A percentile compares a stretch with the other conserved stretches of the same genome.
phyloP scores from a whole-genome alignment of 2,329 filamentous ascomycete species.

The Trichoderma lentiforme region DNA sequence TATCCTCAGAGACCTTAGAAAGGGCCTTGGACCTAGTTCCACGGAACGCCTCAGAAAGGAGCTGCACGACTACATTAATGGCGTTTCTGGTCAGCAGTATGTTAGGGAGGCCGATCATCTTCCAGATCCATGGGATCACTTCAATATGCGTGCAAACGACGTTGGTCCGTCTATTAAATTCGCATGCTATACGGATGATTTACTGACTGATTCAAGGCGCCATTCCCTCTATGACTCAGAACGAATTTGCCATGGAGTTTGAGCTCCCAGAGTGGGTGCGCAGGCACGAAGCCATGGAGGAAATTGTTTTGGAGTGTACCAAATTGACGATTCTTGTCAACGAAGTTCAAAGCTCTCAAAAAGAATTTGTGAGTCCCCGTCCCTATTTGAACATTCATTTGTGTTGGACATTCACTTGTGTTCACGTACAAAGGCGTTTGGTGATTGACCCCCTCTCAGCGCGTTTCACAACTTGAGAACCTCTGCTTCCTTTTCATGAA shows the following conservation, averaged over 20 bases:
- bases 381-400: neutral
- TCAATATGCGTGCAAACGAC: neutral
- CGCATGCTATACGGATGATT: too few relatives aligned
- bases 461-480: neutral
- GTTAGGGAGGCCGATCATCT: neutral
- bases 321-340: slow-evolving; percentile 10
- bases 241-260: slow-evolving; percentile 9
- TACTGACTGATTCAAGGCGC: too few relatives aligned
- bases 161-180: neutral
- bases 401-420: too few relatives aligned
- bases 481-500: neutral
- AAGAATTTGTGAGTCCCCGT: slow-evolving; percentile 12
- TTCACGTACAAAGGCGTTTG: neutral
- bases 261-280: slow-evolving; percentile 10
- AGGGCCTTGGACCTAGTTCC: neutral
- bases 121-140: slow-evolving; percentile 7
- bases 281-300: slow-evolving; percentile 10
- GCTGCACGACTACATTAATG: slow-evolving; percentile 2
- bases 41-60: neutral
- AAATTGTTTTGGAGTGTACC: slow-evolving; percentile 8
- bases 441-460: neutral
- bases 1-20: slow-evolving; percentile 6
- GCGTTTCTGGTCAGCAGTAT: neutral
- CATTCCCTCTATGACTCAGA: neutral
- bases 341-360: neutral